These are phyloP conservation scores for Phytophthora hybrid DNA, from an alignment of 352 stramenopile genomes.

Conservation along the genomic window DNA sequence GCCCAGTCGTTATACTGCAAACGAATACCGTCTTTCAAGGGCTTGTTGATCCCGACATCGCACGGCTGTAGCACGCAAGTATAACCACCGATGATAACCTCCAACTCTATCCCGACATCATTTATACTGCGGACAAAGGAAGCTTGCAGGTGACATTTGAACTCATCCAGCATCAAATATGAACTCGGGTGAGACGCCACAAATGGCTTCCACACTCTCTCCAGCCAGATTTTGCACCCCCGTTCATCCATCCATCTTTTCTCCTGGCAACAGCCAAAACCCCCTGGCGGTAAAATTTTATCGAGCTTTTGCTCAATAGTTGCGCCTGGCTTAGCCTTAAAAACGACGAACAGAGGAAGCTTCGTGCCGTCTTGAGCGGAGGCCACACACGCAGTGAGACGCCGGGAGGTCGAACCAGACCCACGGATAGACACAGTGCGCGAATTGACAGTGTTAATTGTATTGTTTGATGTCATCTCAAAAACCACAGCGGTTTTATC, in stretches of 20 bases:
- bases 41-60: too few relatives aligned
- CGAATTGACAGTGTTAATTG: background rate
- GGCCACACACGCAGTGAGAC: slow-evolving; percentile 1
- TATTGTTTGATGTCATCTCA: slow-evolving; percentile 11
- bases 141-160: slow-evolving; percentile 12
- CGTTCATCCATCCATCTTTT: slow-evolving; percentile 21
- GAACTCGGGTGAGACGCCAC: background rate
- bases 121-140: background rate
- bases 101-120: slow-evolving; percentile 3
- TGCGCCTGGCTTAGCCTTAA: slow-evolving; percentile 3
- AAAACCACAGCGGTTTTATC: background rate
- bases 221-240: slow-evolving; percentile 6
- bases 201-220: slow-evolving; percentile 12
- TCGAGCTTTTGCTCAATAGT: background rate
- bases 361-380: slow-evolving; percentile 13
- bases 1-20: too few relatives aligned
- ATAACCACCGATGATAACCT: slow-evolving; percentile 11
- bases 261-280: slow-evolving; percentile 9
- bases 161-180: slow-evolving; percentile 11
- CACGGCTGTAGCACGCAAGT: slow-evolving; percentile 4
- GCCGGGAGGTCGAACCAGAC: background rate
- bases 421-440: slow-evolving; percentile 5
- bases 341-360: slow-evolving; percentile 9
- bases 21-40: too few relatives aligned
- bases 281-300: background rate